Evolutionary conservation across 805 yeast species (phyloP).

Genomic region (Tetrapisispora fleetii): DNA sequence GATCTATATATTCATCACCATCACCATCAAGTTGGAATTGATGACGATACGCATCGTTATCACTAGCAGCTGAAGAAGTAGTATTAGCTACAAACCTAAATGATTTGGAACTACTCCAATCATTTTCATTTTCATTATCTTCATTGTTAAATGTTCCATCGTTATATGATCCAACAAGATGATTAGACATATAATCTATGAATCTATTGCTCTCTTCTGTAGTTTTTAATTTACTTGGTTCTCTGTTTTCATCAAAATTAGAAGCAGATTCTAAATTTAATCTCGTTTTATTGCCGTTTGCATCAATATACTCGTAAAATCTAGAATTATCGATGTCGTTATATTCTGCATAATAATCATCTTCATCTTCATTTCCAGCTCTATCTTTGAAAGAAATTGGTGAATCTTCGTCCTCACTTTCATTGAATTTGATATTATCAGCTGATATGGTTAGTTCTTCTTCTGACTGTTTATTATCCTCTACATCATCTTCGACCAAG

Average conservation of each 20-base stretch:
- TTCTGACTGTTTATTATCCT: conserved; percentile 29
- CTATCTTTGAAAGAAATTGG: conserved; percentile 4
- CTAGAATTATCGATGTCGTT: conserved; percentile 24
- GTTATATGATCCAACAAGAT: conserved; percentile 15
- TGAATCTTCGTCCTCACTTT: conserved; percentile 6
- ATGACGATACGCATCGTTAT: conserved; percentile 31
- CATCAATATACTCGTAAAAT: conserved; percentile 29
- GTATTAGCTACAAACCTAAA: conserved; percentile 8
- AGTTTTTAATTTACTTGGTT: conserved; percentile 6
- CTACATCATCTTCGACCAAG: conserved; percentile 45
- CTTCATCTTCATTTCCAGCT: conserved; percentile 36
- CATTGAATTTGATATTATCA: conserved; percentile 25
- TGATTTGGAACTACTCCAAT: conserved; percentile 1
- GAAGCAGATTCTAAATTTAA: conserved; percentile 29
- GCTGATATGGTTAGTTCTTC: conserved; percentile 44
- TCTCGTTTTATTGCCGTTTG: conserved; percentile 28
- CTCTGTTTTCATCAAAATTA: conserved; percentile 26
- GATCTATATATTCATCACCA: conserved; percentile 67
- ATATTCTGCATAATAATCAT: conserved; percentile 32
- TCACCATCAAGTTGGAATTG: conserved; percentile 38
- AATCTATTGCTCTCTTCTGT: conserved; percentile 15
- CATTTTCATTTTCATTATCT: conserved; percentile 15
- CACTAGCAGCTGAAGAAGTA: conserved; percentile 9
- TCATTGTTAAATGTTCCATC: conserved; percentile 19
- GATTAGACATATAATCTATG: conserved; percentile 23